Percentiles rank a stretch among this genome's conserved stretches.
Evolutionary conservation across 345 rosid species (phyloP).

Genomic region (Gossypium australe): DNA sequence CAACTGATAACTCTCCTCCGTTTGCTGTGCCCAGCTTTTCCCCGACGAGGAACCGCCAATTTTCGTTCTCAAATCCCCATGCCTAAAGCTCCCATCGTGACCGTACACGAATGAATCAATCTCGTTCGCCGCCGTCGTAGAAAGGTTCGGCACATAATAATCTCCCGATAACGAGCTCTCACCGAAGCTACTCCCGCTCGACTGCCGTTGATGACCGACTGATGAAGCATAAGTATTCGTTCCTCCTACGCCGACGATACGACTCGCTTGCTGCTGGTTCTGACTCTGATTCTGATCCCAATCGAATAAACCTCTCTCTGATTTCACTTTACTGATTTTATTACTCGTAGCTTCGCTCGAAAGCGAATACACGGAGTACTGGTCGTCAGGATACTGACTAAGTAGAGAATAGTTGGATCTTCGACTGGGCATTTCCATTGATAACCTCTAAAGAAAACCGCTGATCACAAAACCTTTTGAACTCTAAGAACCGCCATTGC

Average conservation of each 20-base stretch:
- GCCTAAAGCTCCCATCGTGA: slow-evolving; percentile 45
- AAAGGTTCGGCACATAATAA: slow-evolving; percentile 56
- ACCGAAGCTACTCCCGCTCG: slow-evolving; percentile 96
- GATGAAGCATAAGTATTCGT: slow-evolving; percentile 45
- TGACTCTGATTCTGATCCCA: slow-evolving; percentile 55
- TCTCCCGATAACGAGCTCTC: slow-evolving; percentile 96
- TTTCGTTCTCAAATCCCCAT: slow-evolving; percentile 40
- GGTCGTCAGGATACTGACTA: slow-evolving; percentile 75
- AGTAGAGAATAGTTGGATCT: slow-evolving; percentile 87
- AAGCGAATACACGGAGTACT: slow-evolving; percentile 42
- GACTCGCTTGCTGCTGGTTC: slow-evolving; percentile 38
- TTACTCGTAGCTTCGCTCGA: slow-evolving; percentile 48
- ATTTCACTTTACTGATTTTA: slow-evolving; percentile 32
- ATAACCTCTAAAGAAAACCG: slow-evolving; percentile 12
- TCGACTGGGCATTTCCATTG: slow-evolving; percentile 84
- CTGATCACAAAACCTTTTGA: slow-evolving; percentile 31
- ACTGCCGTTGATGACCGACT: slow-evolving; percentile 76
- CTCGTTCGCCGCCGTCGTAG: slow-evolving; percentile 60
- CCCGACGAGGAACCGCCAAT: slow-evolving; percentile 55
- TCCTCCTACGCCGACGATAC: slow-evolving; percentile 28
- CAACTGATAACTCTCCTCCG: slow-evolving; percentile 99
- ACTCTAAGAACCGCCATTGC: slow-evolving; percentile 51
- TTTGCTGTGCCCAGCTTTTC: slow-evolving; percentile 99
- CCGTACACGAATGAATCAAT: slow-evolving; percentile 53
- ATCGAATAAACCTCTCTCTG: slow-evolving; percentile 49